These are phyloP conservation scores for Nothomitra cinnamomea DNA, from an alignment of 2,329 filamentous ascomycete genomes.

Conservation along the genomic window DNA sequence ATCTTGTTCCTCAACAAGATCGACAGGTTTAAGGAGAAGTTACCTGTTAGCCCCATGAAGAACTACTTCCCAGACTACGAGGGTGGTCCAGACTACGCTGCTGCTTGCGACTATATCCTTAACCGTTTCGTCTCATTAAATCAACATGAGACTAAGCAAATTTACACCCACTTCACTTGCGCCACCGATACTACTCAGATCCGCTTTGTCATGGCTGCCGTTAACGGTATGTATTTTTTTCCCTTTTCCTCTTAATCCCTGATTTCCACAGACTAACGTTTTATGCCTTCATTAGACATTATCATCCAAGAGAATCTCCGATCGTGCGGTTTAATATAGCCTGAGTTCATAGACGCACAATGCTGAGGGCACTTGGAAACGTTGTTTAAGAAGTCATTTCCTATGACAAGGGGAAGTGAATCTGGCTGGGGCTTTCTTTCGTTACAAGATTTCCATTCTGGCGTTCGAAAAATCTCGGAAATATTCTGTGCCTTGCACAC, in stretches of 20 bases:
- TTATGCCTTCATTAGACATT: conserved; percentile 50
- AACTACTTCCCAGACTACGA: conserved; percentile 68
- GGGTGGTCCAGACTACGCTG: conserved; percentile 83
- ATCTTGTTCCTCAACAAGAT: conserved; percentile 64
- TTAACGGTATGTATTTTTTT: conserved; percentile 57
- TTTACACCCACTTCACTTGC: conserved; percentile 99
- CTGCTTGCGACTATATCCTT: conserved; percentile 95
- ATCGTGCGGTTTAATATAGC: conserved; percentile 85
- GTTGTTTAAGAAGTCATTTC: neutral
- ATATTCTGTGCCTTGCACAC: neutral
- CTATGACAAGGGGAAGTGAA: neutral
- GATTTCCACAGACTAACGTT: neutral
- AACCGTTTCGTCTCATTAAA: conserved; percentile 97
- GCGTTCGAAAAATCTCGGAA: conserved; percentile 2
- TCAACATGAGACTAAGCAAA: conserved; percentile 98
- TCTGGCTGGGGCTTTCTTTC: conserved; percentile 2
- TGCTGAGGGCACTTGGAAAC: neutral
- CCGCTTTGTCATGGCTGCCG: conserved; percentile 97
- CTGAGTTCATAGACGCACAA: neutral
- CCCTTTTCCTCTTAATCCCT: neutral
- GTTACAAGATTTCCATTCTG: neutral
- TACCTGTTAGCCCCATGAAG: conserved; percentile 56
- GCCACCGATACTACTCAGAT: conserved; percentile 97
- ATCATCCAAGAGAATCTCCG: conserved; percentile 99
- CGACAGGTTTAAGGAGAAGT: conserved; percentile 59